Base-by-base conservation (phyloP, 345 rosid species). In the Eucalyptus curtisii region DNA sequence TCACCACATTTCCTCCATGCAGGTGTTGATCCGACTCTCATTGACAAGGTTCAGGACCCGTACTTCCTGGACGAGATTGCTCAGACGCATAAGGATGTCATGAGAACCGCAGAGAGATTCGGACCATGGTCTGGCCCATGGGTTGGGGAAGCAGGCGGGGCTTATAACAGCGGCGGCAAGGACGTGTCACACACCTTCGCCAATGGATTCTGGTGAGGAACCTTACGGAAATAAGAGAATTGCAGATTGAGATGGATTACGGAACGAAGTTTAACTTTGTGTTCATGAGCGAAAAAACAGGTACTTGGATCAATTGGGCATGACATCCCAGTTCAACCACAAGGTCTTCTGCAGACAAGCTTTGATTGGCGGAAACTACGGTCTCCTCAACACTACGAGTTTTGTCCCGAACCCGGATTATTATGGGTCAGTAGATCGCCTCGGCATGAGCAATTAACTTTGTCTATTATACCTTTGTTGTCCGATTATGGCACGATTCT, bases 61-160 rank as follows among this genome's bases (percentile, higher is more conserved):
- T 91, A 87, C 85, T 94, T 59, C 89, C 82, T 96, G 90, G 89
- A 68, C 17, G 90, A 92, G 88, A 45, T 91, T 42, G 92, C 95
- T 86, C 92, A 96, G 68, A 94, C 96, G 4, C 92, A 64, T 86
- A 91, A 55, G 82, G 95, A 95, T 37, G 44, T 93, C 7, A 40
- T 85, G 42, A 64, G 53, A 1, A 87, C 88, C 10, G 89, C 93
- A 8, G 55, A 90, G 44, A 66, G 88, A 37, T 91, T 89, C 13
- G 96, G 94, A 4, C 95, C 96, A 5, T 93, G 95, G 95, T 71
- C 95, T 14, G 92, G 90, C 24, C 89, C 95, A 1, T 96, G 97
- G 96, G 94, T 96, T 79, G 94, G 96, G 11, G 98, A 96, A 92
- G 57, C 97, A 15, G 95, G 95, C 59, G 96, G 97, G 71, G 95